Conservation (phyloP, 306 rosid genomes). For the Canavalia ensiformis region DNA sequence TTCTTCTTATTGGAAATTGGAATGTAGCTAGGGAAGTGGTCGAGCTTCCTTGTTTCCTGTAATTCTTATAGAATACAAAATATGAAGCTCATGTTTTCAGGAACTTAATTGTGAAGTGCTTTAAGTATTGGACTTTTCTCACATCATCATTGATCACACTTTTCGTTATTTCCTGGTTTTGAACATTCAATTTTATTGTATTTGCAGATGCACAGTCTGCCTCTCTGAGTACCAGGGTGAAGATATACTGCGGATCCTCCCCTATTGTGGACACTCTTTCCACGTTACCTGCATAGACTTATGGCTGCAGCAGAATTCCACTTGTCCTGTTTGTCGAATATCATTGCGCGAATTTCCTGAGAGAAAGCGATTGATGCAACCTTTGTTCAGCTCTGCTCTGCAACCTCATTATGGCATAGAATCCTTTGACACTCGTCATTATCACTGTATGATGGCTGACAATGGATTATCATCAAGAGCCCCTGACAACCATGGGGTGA, state of each 20-base stretch:
- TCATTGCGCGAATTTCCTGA: slow-evolving; percentile 70
- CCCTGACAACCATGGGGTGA: slow-evolving; percentile 56
- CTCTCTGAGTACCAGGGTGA: slow-evolving; percentile 79
- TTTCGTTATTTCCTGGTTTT: slow-evolving; percentile 35
- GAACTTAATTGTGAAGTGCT: slow-evolving; percentile 19
- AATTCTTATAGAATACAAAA: slow-evolving; percentile 21
- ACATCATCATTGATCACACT: neutral
- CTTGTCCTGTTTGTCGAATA: slow-evolving; percentile 93
- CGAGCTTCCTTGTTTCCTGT: neutral
- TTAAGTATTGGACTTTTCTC: slow-evolving; percentile 31
- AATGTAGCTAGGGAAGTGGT: neutral
- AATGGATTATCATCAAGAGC: slow-evolving; percentile 53
- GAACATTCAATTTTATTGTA: slow-evolving; percentile 44
- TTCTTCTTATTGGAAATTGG: slow-evolving; percentile 19
- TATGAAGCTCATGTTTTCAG: slow-evolving; percentile 26
- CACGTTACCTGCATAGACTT: slow-evolving; percentile 89
- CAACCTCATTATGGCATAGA: slow-evolving; percentile 57
- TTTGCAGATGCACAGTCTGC: slow-evolving; percentile 84
- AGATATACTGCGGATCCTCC: slow-evolving; percentile 87
- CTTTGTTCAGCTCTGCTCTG: slow-evolving; percentile 72
- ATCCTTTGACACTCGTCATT: slow-evolving; percentile 58
- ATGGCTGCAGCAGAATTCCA: slow-evolving; percentile 93
- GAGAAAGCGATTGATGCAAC: slow-evolving; percentile 68
- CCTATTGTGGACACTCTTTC: slow-evolving; percentile 88
- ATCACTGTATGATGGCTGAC: slow-evolving; percentile 56